Conservation (phyloP, 345 rosid species). For the Mangifera indica region DNA sequence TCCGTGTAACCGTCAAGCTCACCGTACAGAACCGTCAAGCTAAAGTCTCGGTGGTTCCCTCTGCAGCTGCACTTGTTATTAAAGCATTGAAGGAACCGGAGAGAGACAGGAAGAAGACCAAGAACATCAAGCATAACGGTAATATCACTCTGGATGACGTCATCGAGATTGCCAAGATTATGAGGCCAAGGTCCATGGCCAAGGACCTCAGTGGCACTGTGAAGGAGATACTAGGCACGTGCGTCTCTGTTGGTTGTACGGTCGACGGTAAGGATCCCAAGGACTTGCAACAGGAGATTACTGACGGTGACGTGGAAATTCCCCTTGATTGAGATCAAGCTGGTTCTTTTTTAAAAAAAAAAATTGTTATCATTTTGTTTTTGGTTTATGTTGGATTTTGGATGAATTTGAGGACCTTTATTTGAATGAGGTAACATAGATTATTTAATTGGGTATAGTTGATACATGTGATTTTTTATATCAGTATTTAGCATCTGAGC, state of each 20-base stretch:
- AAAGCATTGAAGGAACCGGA: constrained; percentile 63
- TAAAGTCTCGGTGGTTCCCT: constrained; percentile 55
- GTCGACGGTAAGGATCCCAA: constrained; percentile 60
- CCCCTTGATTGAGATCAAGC: constrained; percentile 36
- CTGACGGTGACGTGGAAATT: constrained; percentile 48
- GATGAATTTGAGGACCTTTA: constrained; percentile 8
- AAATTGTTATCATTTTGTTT: constrained; percentile 3
- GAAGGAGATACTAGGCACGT: constrained; percentile 60
- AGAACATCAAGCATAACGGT: constrained; percentile 53
- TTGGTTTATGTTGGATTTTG: constrained; percentile 13
- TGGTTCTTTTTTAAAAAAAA: background rate
- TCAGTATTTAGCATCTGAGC: background rate
- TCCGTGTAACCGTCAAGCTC: constrained; percentile 61
- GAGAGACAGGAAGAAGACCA: constrained; percentile 54
- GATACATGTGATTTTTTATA: background rate
- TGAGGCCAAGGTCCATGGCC: constrained; percentile 55
- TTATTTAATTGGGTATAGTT: background rate
- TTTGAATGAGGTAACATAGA: constrained; percentile 21
- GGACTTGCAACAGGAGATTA: constrained; percentile 52
- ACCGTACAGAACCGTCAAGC: constrained; percentile 74
- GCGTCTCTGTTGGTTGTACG: constrained; percentile 64
- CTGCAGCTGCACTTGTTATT: constrained; percentile 62
- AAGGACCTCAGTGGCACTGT: constrained; percentile 58
- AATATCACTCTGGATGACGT: constrained; percentile 56
- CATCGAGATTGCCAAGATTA: constrained; percentile 51